Evolutionary conservation across 208 protist species (phyloP).

Genomic region (Wallacemonas rigidus): DNA sequence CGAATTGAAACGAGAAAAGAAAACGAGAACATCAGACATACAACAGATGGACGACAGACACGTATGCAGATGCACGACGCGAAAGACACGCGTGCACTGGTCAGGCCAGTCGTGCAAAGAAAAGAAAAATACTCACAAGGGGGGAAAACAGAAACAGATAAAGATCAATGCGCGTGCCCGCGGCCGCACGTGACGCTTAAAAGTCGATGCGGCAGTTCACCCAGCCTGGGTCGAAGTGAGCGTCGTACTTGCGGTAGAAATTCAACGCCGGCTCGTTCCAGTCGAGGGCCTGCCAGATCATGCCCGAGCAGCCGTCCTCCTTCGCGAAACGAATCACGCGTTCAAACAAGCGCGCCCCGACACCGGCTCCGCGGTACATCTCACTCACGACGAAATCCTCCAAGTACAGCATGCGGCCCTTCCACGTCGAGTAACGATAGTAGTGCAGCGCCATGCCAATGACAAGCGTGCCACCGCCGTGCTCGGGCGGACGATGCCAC

Average conservation of each 20-base stretch:
- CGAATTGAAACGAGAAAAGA: background rate
- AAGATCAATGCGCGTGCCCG: no score
- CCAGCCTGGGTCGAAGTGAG: constrained; percentile 43
- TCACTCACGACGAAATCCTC: constrained; percentile 58
- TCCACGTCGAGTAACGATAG: constrained; percentile 61
- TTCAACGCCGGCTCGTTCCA: constrained; percentile 52
- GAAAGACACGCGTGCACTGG: no score
- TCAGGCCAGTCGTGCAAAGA: background rate
- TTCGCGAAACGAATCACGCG: constrained; percentile 41
- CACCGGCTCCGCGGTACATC: constrained; percentile 30
- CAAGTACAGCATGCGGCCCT: constrained; percentile 52
- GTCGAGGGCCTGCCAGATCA: constrained; percentile 63
- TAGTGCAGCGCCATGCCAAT: constrained; percentile 59
- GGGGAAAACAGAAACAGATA: background rate
- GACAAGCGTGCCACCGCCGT: constrained; percentile 19
- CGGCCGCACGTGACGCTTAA: background rate
- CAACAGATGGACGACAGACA: background rate
- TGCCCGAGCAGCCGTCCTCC: constrained; percentile 41
- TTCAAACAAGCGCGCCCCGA: constrained; percentile 45
- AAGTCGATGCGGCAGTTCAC: constrained; percentile 56
- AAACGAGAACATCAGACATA: background rate
- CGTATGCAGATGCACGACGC: background rate
- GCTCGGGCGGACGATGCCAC: constrained; percentile 11
- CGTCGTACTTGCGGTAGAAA: constrained; percentile 53
- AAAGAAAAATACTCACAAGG: background rate